These are phyloP conservation scores for Rhazya stricta DNA, from an alignment of 257 asterid genomes.

Conservation along the genomic window DNA sequence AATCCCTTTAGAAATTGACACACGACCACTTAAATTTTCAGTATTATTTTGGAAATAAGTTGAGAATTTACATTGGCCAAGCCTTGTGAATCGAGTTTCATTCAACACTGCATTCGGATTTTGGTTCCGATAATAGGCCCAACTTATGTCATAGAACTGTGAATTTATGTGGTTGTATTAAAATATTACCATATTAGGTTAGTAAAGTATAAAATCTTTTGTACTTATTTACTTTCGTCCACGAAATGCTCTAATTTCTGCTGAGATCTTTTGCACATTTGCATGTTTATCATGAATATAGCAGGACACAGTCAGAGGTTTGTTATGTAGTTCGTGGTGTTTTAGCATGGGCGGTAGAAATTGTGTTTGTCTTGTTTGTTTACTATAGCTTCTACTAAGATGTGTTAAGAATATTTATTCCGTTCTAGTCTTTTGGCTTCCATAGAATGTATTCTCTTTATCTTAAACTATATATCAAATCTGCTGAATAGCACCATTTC, in stretches of 20 bases:
- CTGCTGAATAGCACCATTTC: background rate
- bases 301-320: background rate
- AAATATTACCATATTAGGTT: background rate
- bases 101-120: too few relatives aligned
- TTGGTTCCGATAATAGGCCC: background rate
- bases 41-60: background rate
- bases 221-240: background rate
- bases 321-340: background rate
- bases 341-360: background rate
- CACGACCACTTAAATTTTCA: background rate
- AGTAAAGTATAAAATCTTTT: background rate
- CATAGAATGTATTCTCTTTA: background rate
- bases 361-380: too few relatives aligned
- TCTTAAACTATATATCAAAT: background rate
- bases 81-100: background rate
- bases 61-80: background rate
- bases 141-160: background rate
- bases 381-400: background rate
- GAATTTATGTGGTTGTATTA: background rate
- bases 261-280: background rate
- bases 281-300: background rate
- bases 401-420: background rate
- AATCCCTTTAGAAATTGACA: background rate
- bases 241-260: background rate
- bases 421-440: background rate